Evolutionary conservation across 2,329 filamentous ascomycete species (phyloP), one percentile per base, ranked within the genome.

Genomic region (Ophiostoma sp.): DNA sequence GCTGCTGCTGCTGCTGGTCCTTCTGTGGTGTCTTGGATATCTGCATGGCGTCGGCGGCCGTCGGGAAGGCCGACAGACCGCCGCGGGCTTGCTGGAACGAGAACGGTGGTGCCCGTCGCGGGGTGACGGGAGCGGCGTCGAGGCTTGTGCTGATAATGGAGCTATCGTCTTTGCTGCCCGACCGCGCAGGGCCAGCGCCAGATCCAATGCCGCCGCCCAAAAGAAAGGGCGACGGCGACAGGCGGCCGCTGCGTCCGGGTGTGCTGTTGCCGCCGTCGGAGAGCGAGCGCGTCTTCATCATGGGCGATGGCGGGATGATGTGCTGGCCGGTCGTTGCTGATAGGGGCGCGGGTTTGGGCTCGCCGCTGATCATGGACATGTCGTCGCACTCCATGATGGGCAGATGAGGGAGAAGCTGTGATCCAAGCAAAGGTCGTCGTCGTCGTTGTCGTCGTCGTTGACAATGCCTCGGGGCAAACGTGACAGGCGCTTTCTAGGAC

Each of bases 101-200:
- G 68, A 68, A 39, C 1, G 67, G 20, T 8, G 54, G 31, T 20
- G 44, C 27, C 27, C 89, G 84, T 73, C 90, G 86, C 71, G 88
- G 85, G 8, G 92, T 96, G 67, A 85, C 85, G n/a, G 90, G 89
- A 44, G 79, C 78, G 15, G 77, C 75, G 75, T 79, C 75, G 69
- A 57, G 48, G 76, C 71, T 68, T 70, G 75, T 35, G 76, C 75
- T 67, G 76, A 80, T 79, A 70, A 90, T 80, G 69, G 82, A 82
- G 76, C 83, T 88, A 76, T 92, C 90, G 79, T 92, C 89, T 77
- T 90, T 90, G 71, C 86, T 89, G 27, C 83, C 83, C 67, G 83
- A 81, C 20, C 84, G 81, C 1, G 44, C 20, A 57, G 84, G 78
- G n/a, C 85, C 39, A 15, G 33, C 36, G 33, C 64, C 64, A 13